A percentile compares a stretch with the other conserved stretches of the same genome.
Evolutionary conservation across 192 early-diverging fungal genomes (phyloP).

Genomic region (Phycomyces nitens): DNA sequence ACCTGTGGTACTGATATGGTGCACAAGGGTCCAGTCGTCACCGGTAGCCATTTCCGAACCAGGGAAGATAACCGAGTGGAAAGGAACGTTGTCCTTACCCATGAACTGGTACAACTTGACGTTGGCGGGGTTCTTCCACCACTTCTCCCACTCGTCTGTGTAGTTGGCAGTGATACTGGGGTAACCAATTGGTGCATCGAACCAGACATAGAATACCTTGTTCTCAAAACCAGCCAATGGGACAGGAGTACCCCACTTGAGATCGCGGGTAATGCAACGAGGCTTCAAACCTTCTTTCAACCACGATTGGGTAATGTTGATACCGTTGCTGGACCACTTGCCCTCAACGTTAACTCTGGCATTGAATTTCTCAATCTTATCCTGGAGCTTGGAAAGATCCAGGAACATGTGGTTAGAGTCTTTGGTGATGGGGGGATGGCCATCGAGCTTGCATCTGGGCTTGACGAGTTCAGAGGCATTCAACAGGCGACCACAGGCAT

Average conservation of each 20-base stretch:
- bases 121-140: conserved; percentile 98
- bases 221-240: conserved; percentile 77
- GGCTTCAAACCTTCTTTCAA: conserved; percentile 88
- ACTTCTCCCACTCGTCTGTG: conserved; percentile 90
- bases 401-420: conserved; percentile 91
- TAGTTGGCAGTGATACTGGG: conserved; percentile 97
- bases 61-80: conserved; percentile 98
- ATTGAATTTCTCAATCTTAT: conserved; percentile 72
- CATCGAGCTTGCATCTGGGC: conserved; percentile 92
- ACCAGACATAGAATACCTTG: conserved; percentile 99
- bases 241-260: conserved; percentile 98
- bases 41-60: conserved; percentile 78
- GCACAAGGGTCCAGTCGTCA: conserved; percentile 88
- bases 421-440: conserved; percentile 71
- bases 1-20: conserved; percentile 92
- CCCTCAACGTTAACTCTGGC: conserved; percentile 63
- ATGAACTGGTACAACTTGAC: conserved; percentile 99
- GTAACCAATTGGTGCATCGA: conserved; percentile 97
- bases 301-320: conserved; percentile 89
- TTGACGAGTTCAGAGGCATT: conserved; percentile 91
- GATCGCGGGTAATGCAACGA: conserved; percentile 95
- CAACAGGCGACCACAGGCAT: conserved; percentile 85
- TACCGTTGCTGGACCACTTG: conserved; percentile 84
- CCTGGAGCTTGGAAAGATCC: conserved; percentile 76
- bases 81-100: conserved; percentile 99